Evolutionary conservation across 2,329 filamentous ascomycete species (phyloP), one percentile per base, ranked within the genome.

Genomic region (Waltergamsia citrina): DNA sequence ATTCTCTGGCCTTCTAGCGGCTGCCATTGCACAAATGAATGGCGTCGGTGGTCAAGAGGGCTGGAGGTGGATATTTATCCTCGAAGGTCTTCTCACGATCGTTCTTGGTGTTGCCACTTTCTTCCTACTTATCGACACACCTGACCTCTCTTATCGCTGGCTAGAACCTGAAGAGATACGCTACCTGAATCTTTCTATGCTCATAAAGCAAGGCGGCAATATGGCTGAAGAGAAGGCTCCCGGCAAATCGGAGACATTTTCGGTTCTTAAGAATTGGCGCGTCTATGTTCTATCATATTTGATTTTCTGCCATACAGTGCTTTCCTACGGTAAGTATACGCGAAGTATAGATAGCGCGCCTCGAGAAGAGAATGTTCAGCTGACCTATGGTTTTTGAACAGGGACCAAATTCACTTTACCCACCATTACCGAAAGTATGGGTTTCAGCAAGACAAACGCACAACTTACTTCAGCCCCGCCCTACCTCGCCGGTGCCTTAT

Each of bases 1-100:
- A 0, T 86, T 86, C 44, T 81, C 78, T 42, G 82, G 82, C 5
- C 65, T 86, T 3, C 61, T 86, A 2, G 81, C 82, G 0, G 81
- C 75, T 23, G 81, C 66, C 0, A 85, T 86, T 36, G 67, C 67
- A 6, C 69, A 80, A 35, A 84, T 86, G 78, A 63, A 78, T 33
- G 80, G 79, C 1, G 50, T 80, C 1, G 78, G 69, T 0, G 71
- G 71, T 0, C 52, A 70, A 7, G 59, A 64, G 17, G 74, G 75
- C 4, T 48, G 46, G 46, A 12, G 46, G 7, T 48, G 46, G 46
- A 48, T 48, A 23, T 48, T 48, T 21, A 38, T 47, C 6, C 43
- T 47, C 0, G 45, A 47, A 5, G 45, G 45, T 4, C 37, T 48
- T 4, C 43, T 43, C 2, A 47, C 62, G 9, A 45, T 64, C 1